These are phyloP conservation scores for Jacaranda mimosifolia DNA, from an alignment of 257 asterid genomes.

Conservation along the genomic window DNA sequence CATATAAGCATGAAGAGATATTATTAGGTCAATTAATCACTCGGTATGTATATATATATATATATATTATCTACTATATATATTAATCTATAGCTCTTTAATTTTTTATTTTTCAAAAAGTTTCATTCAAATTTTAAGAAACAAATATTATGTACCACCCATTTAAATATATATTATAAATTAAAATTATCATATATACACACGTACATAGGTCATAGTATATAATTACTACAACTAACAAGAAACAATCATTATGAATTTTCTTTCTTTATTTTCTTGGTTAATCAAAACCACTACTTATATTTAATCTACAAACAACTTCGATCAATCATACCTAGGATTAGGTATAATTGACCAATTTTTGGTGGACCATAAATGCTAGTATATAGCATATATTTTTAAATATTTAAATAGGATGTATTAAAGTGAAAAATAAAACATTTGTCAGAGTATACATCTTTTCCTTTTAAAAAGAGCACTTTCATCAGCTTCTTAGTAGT, in stretches of 20 bases:
- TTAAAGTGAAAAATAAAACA: neutral
- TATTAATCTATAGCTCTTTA: no score
- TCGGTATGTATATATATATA: no score
- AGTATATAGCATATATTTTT: slow-evolving; percentile 28
- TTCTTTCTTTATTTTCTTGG: neutral
- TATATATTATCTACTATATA: no score
- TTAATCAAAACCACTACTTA: neutral
- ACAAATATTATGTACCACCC: neutral
- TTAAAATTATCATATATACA: neutral
- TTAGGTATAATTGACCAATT: slow-evolving; percentile 18
- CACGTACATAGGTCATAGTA: neutral
- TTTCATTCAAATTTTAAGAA: no score
- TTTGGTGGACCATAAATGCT: slow-evolving; percentile 45
- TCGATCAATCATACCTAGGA: slow-evolving; percentile 17
- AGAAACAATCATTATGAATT: slow-evolving; percentile 8
- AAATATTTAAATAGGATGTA: slow-evolving; percentile 9
- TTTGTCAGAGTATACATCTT: slow-evolving; percentile 31
- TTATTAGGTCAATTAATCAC: no score
- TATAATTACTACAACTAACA: slow-evolving; percentile 30
- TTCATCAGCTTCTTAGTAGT: slow-evolving; percentile 45
- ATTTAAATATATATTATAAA: neutral
- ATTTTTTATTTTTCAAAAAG: no score
- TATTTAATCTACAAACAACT: neutral
- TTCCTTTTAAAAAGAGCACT: slow-evolving; percentile 44
- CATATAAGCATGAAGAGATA: no score